phyloP scores from a whole-genome alignment of 2,329 filamentous ascomycete species.

The Talaromyces sp. region DNA sequence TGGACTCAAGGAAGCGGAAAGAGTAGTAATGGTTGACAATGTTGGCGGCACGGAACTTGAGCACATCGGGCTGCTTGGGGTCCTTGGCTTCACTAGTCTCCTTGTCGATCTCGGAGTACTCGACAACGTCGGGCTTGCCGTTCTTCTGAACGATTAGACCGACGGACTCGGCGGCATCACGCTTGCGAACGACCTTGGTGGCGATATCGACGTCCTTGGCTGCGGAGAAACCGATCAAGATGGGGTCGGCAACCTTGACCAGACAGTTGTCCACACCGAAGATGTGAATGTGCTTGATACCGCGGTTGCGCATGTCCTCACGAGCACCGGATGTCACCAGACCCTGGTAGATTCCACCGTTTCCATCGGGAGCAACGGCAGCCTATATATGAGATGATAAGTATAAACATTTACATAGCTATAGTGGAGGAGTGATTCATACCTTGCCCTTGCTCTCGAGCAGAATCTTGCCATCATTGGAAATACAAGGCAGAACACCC shows the following conservation, averaged over 20 bases:
- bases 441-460: conserved; percentile 85
- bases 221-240: conserved; percentile 92
- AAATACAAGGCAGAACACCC: conserved; percentile 93
- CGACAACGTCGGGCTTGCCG: conserved; percentile 93
- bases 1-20: conserved; percentile 85
- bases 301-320: conserved; percentile 83
- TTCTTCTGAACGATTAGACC: conserved; percentile 94
- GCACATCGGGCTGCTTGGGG: conserved; percentile 73
- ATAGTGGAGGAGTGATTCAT: conserved; percentile 21
- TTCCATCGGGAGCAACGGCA: conserved; percentile 94
- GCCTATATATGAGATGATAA: conserved; percentile 51
- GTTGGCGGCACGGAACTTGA: conserved; percentile 97
- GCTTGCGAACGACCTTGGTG: conserved; percentile 99
- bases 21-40: conserved; percentile 99
- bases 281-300: conserved; percentile 91
- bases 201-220: conserved; percentile 89
- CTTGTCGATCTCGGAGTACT: conserved; percentile 95
- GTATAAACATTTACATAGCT: background rate
- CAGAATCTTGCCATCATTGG: conserved; percentile 95
- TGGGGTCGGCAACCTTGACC: conserved; percentile 96
- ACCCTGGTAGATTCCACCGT: conserved; percentile 94
- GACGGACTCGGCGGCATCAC: conserved; percentile 92
- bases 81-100: conserved; percentile 89
- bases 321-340: conserved; percentile 79
- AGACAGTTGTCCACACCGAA: conserved; percentile 99